A percentile compares a stretch with the other conserved stretches of the same genome.
These are phyloP conservation scores for Mesembryanthemum crystallinum DNA, from an alignment of 148 eudicot species.

Conservation along the genomic window DNA sequence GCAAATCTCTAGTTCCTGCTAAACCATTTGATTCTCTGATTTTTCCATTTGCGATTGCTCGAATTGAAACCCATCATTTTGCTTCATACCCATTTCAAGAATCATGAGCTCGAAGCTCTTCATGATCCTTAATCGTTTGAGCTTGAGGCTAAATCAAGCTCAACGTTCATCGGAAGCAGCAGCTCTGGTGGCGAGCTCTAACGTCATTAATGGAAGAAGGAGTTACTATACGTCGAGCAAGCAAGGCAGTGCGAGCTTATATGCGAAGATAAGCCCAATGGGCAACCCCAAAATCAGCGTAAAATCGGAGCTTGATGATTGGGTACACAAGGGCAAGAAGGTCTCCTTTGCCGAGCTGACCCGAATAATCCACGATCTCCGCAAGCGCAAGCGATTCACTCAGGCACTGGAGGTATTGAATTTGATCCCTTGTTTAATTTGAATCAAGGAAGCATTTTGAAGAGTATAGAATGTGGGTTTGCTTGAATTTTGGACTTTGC, in stretches of 20 bases:
- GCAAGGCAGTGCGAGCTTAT: constrained; percentile 40
- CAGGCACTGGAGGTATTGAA: constrained; percentile 80
- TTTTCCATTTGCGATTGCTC: too few species aligned
- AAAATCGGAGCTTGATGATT: constrained; percentile 60
- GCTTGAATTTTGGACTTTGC: neutral
- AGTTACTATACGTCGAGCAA: constrained; percentile 24
- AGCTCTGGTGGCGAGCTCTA: constrained; percentile 21
- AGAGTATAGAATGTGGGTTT: constrained; percentile 3
- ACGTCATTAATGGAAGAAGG: constrained; percentile 15
- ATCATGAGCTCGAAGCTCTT: constrained; percentile 28
- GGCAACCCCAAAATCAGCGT: constrained; percentile 55
- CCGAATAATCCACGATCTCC: constrained; percentile 70
- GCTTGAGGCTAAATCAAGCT: constrained; percentile 22
- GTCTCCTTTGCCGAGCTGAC: constrained; percentile 54
- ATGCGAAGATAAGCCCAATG: constrained; percentile 66
- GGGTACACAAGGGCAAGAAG: constrained; percentile 57
- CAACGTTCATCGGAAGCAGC: constrained; percentile 20
- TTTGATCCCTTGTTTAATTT: neutral
- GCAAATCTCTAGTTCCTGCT: too few species aligned
- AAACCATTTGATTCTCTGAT: too few species aligned
- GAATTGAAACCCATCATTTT: neutral
- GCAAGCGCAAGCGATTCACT: constrained; percentile 69
- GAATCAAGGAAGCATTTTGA: neutral
- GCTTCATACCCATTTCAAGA: neutral
- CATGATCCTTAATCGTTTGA: constrained; percentile 23